phyloP scores from a whole-genome alignment of 164 flowering plant species.

The Warburgia ugandensis region DNA sequence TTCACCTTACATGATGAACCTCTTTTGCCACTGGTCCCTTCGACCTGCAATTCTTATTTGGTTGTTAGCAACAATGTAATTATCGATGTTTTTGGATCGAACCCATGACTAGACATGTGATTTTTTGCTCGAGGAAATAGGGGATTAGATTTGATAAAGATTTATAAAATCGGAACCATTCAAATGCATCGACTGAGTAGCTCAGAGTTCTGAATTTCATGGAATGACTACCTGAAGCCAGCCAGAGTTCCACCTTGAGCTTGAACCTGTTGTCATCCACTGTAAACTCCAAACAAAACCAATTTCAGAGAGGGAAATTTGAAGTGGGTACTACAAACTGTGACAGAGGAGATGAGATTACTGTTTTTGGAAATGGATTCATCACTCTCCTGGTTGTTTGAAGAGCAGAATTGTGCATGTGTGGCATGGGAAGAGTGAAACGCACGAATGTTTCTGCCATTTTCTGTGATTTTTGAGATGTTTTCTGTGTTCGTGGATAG shows the following conservation, averaged over 20 bases:
- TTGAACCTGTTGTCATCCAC: slow-evolving; percentile 39
- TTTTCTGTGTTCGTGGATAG: no score
- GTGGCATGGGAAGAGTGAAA: no score
- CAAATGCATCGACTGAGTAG: neutral
- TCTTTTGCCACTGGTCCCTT: slow-evolving; percentile 27
- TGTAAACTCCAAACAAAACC: slow-evolving; percentile 17
- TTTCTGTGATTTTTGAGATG: no score
- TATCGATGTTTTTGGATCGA: neutral
- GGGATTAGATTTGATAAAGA: neutral
- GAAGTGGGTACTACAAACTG: neutral
- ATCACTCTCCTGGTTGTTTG: slow-evolving; percentile 23
- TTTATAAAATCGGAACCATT: neutral
- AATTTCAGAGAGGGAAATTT: neutral
- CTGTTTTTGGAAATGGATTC: slow-evolving; percentile 23
- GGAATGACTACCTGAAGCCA: slow-evolving; percentile 22
- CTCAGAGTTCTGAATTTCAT: neutral
- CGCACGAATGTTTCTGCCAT: no score
- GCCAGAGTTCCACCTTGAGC: slow-evolving; percentile 21
- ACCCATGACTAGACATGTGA: neutral
- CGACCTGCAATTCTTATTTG: slow-evolving; percentile 14
- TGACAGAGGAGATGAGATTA: neutral
- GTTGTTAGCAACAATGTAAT: neutral
- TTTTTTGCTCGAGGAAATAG: neutral
- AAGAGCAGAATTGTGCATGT: slow-evolving; percentile 9
- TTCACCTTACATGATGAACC: slow-evolving; percentile 28